Evolutionary conservation across 257 asterid species (phyloP).

Genomic region (Gynochthodes officinalis): DNA sequence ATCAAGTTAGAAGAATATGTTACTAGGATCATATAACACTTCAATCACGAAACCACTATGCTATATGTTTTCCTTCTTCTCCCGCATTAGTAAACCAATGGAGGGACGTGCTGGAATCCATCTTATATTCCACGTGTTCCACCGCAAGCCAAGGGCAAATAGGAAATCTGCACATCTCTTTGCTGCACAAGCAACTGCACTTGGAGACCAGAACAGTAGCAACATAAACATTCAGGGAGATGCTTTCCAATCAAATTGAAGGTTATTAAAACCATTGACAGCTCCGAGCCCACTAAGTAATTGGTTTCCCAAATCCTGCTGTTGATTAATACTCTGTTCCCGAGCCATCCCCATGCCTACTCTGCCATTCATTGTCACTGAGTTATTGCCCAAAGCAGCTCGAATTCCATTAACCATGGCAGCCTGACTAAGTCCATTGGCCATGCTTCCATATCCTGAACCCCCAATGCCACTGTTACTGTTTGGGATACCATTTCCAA

Average conservation of each 20-base stretch:
- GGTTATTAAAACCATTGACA: constrained; percentile 70
- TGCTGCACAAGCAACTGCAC: constrained; percentile 36
- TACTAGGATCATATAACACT: constrained; percentile 25
- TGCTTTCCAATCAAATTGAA: constrained; percentile 85
- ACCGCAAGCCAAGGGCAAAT: constrained; percentile 27
- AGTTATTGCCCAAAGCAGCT: constrained; percentile 54
- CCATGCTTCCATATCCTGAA: constrained; percentile 48
- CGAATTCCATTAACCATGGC: constrained; percentile 71
- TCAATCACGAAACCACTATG: constrained; percentile 27
- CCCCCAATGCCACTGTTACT: constrained; percentile 48
- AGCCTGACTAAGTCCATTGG: constrained; percentile 51
- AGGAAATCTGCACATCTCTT: constrained; percentile 27
- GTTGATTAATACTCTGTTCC: constrained; percentile 64
- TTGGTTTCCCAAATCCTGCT: constrained; percentile 69
- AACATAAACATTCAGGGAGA: constrained; percentile 47
- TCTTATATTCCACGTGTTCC: constrained; percentile 23
- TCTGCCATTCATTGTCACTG: constrained; percentile 70
- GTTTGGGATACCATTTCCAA: constrained; percentile 49
- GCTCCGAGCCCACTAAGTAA: constrained; percentile 71
- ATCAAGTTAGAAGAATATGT: constrained; percentile 33
- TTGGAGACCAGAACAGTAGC: constrained; percentile 4
- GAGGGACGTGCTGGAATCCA: constrained; percentile 14
- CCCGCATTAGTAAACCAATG: constrained; percentile 28
- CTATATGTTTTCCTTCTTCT: constrained; percentile 29
- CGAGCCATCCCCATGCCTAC: constrained; percentile 65